These are phyloP conservation scores for Fusarium sp. DNA, from an alignment of 2,329 filamentous ascomycete genomes.

Conservation along the genomic window DNA sequence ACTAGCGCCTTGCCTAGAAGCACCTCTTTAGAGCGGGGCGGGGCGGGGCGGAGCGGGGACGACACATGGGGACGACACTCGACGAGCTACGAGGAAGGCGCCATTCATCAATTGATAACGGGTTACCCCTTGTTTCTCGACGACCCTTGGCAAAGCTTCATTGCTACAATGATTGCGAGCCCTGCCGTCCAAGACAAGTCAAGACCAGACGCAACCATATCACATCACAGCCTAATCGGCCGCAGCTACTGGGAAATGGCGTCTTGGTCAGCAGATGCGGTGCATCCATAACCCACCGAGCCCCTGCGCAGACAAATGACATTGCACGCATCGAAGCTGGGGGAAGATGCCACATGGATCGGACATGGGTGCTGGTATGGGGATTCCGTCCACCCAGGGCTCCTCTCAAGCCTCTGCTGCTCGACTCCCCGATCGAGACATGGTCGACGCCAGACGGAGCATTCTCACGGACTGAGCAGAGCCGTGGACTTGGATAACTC, in stretches of 20 bases:
- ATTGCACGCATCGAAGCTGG: slow-evolving; percentile 20
- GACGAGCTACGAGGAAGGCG: not conserved
- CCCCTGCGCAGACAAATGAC: slow-evolving; percentile 24
- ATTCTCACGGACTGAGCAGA: not conserved
- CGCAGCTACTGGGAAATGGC: slow-evolving; percentile 5
- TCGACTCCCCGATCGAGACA: not conserved
- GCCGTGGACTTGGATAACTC: slow-evolving; percentile 1
- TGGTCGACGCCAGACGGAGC: not conserved
- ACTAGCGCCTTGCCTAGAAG: slow-evolving; percentile 3
- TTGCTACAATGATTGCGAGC: not conserved
- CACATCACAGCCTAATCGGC: slow-evolving; percentile 8
- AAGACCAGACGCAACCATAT: slow-evolving; percentile 8
- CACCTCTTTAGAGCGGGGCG: slow-evolving; percentile 31
- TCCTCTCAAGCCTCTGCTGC: not conserved
- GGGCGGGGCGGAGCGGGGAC: slow-evolving; percentile 35
- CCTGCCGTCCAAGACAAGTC: not conserved
- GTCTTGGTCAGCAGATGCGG: slow-evolving; percentile 20
- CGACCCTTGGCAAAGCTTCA: slow-evolving; percentile 6
- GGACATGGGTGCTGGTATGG: slow-evolving; percentile 33
- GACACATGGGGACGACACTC: not conserved
- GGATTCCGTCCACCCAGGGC: slow-evolving; percentile 11
- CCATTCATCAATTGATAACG: not conserved
- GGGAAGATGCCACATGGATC: slow-evolving; percentile 33
- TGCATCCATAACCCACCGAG: slow-evolving; percentile 1
- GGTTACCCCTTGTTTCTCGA: slow-evolving; percentile 9